These are phyloP conservation scores for Mortierella claussenii DNA, from an alignment of 192 early-diverging fungal genomes.

Conservation along the genomic window DNA sequence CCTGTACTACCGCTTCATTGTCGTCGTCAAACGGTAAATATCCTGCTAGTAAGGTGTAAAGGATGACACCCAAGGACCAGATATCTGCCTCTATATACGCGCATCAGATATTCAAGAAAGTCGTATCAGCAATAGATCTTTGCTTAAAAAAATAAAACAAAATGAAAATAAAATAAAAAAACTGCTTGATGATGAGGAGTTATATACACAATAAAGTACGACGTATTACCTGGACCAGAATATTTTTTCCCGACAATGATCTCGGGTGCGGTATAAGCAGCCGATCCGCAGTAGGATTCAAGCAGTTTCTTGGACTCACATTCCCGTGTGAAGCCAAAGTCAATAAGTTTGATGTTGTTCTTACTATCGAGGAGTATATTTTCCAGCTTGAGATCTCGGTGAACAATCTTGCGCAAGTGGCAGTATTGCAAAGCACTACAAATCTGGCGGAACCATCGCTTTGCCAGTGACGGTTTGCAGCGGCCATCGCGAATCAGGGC, in stretches of 20 bases:
- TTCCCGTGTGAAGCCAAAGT: constrained; percentile 75
- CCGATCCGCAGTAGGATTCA: constrained; percentile 72
- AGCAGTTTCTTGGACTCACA: constrained; percentile 66
- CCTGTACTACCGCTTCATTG: constrained; percentile 71
- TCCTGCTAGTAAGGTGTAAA: constrained; percentile 87
- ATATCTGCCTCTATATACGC: constrained; percentile 81
- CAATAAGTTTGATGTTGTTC: constrained; percentile 69
- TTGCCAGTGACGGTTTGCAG: constrained; percentile 53
- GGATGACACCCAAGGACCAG: constrained; percentile 95
- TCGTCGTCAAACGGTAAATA: constrained; percentile 88
- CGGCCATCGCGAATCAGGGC: constrained; percentile 56
- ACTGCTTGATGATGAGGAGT: no score
- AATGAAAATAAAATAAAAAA: neutral
- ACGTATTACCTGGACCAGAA: constrained; percentile 77
- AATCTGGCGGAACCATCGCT: constrained; percentile 63
- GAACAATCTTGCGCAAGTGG: constrained; percentile 65
- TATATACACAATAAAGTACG: no score
- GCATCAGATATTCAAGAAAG: no score
- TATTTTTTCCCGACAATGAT: constrained; percentile 82
- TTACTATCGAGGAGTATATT: constrained; percentile 67
- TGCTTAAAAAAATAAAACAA: constrained; percentile 45
- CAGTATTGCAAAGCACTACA: constrained; percentile 62
- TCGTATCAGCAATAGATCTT: no score
- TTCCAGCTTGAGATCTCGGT: constrained; percentile 71
- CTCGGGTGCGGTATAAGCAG: constrained; percentile 86